Conservation (phyloP, 225 moss, liverwort and hornwort genomes). For the Polytrichum commune region DNA sequence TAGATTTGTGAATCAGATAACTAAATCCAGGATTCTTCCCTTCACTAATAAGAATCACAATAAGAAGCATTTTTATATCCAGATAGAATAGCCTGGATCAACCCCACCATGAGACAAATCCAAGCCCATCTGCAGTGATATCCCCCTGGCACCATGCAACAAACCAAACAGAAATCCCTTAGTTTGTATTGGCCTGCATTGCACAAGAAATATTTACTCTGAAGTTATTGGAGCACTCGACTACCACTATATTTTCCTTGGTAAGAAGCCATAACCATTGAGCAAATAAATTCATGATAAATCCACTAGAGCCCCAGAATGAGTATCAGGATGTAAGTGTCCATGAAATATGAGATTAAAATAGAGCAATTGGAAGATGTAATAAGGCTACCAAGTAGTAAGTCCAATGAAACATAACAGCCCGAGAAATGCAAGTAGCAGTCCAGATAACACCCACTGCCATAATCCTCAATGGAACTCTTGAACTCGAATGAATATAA, state of each 20-base stretch:
- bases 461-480: neutral
- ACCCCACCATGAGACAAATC: slow-evolving; percentile 88
- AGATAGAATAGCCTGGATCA: no score
- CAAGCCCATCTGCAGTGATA: slow-evolving; percentile 89
- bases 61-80: no score
- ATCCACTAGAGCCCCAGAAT: neutral
- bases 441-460: neutral
- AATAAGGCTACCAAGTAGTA: neutral
- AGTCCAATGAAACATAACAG: neutral
- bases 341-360: neutral
- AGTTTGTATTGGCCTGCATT: neutral
- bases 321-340: neutral
- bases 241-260: neutral
- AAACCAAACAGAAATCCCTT: slow-evolving; percentile 6
- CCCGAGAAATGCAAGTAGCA: neutral
- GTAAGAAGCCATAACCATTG: neutral
- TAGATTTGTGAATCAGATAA: no score
- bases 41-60: no score
- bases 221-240: slow-evolving; percentile 1
- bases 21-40: no score
- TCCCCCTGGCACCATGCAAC: slow-evolving; percentile 62
- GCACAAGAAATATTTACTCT: neutral
- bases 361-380: no score
- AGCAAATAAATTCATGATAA: neutral
- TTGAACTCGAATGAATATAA: neutral